phyloP scores from a whole-genome alignment of 345 rosid genomes.

The Carallia brachiata region DNA sequence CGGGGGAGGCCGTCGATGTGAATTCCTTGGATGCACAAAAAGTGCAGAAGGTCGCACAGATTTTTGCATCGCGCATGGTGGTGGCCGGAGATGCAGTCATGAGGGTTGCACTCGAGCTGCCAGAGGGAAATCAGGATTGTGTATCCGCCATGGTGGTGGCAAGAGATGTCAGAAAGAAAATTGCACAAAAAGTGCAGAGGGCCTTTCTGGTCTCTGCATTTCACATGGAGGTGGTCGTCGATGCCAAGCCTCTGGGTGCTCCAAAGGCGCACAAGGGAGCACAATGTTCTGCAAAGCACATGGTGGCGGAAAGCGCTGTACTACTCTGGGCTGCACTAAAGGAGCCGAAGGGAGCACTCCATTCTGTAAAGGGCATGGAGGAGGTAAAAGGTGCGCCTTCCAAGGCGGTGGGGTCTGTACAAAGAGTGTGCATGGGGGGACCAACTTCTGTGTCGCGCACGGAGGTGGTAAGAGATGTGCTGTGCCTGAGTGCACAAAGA shows the following conservation, averaged over 20 bases:
- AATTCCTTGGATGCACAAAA: constrained; percentile 92
- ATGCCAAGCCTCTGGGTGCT: constrained; percentile 75
- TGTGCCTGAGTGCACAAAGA: constrained; percentile 79
- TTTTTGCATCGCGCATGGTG: constrained; percentile 94
- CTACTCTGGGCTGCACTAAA: constrained; percentile 67
- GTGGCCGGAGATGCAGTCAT: constrained; percentile 85
- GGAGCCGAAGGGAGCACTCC: constrained; percentile 99
- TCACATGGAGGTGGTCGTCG: constrained; percentile 98
- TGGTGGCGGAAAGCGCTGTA: constrained; percentile 97
- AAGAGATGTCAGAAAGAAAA: constrained; percentile 89
- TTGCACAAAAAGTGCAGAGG: constrained; percentile 94
- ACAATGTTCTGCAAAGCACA: constrained; percentile 98
- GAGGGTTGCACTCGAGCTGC: constrained; percentile 91
- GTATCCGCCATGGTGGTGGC: constrained; percentile 97
- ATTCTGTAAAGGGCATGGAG: constrained; percentile 97
- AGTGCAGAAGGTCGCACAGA: constrained; percentile 99
- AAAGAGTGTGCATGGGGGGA: constrained; percentile 98
- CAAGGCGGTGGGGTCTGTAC: constrained; percentile 74
- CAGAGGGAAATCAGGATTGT: constrained; percentile 90
- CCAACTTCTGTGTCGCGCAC: constrained; percentile 94
- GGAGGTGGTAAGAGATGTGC: constrained; percentile 99
- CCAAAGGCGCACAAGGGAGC: constrained; percentile 98
- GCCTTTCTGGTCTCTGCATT: constrained; percentile 92
- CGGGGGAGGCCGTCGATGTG: constrained; percentile 97
- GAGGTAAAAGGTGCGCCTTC: constrained; percentile 91